phyloP scores from a whole-genome alignment of 768 basidiomycete genomes.

The Calocybe cyanea region DNA sequence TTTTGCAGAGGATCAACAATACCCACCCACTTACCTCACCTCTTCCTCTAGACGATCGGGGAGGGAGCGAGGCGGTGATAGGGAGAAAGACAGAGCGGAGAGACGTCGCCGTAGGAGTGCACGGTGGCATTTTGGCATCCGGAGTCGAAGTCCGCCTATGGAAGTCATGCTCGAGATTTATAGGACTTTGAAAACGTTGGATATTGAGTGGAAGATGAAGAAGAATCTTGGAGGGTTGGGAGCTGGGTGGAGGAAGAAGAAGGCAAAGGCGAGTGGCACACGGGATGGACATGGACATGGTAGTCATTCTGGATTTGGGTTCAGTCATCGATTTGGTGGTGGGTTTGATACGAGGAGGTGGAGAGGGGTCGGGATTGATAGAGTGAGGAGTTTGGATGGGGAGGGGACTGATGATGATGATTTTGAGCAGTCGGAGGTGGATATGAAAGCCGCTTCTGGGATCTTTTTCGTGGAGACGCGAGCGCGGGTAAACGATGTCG shows the following conservation, averaged over 20 bases:
- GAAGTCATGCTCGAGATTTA: slow-evolving; percentile 99
- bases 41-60: slow-evolving; percentile 37
- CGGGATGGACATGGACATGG: too few species aligned
- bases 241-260: too few species aligned
- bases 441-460: slow-evolving; percentile 64
- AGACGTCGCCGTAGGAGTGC: slow-evolving; percentile 57
- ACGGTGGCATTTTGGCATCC: slow-evolving; percentile 94
- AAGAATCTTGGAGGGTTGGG: slow-evolving; percentile 67
- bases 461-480: slow-evolving; percentile 95
- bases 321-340: slow-evolving; percentile 17
- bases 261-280: too few species aligned
- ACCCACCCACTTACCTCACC: slow-evolving; percentile 64
- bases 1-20: slow-evolving; percentile 45
- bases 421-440: slow-evolving; percentile 33
- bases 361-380: slow-evolving; percentile 47
- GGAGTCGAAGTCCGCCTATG: slow-evolving; percentile 93
- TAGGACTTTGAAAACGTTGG: slow-evolving; percentile 80
- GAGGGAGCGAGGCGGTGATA: slow-evolving; percentile 46
- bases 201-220: slow-evolving; percentile 99
- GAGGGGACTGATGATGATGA: slow-evolving; percentile 26
- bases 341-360: slow-evolving; percentile 37
- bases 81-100: too few species aligned
- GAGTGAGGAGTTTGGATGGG: slow-evolving; percentile 61
- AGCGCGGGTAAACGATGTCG: slow-evolving; percentile 84
- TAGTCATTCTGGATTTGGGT: too few species aligned